Evolutionary conservation across 1,284 basidiomycete genomes (phyloP).

Genomic region (Lignosus rhinocerotis): DNA sequence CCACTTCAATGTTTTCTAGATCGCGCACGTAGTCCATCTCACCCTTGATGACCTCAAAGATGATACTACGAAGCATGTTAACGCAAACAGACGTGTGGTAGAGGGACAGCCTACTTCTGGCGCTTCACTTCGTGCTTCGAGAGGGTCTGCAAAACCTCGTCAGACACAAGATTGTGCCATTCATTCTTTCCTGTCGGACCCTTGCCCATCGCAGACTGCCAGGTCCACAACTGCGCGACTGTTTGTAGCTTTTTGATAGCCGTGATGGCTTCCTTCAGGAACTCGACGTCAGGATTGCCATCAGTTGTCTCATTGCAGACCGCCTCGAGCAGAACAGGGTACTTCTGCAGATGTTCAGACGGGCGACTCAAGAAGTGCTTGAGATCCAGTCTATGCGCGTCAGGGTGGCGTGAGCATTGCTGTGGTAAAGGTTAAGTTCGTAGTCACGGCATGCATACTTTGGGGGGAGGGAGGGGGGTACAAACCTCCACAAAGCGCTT

Average conservation of each 20-base stretch:
- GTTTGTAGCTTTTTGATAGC: slow-evolving; percentile 78
- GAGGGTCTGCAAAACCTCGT: slow-evolving; percentile 63
- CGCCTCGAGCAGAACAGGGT: slow-evolving; percentile 85
- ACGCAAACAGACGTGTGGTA: not conserved
- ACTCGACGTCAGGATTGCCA: slow-evolving; percentile 81
- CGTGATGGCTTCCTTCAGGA: slow-evolving; percentile 71
- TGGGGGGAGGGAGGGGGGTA: too few relatives aligned
- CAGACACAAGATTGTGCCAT: slow-evolving; percentile 86
- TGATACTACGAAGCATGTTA: slow-evolving; percentile 56
- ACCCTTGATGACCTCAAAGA: slow-evolving; percentile 94
- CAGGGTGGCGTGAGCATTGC: slow-evolving; percentile 65
- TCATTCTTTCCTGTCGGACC: slow-evolving; percentile 76
- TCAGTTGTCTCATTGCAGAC: slow-evolving; percentile 79
- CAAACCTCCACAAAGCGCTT: slow-evolving; percentile 85
- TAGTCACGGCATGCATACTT: too few relatives aligned
- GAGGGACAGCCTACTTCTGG: slow-evolving; percentile 69
- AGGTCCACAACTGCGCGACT: slow-evolving; percentile 79
- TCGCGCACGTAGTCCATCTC: slow-evolving; percentile 97
- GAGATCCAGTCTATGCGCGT: slow-evolving; percentile 79
- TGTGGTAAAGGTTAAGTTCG: slow-evolving; percentile 2
- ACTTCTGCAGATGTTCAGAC: slow-evolving; percentile 87
- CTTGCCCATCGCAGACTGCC: slow-evolving; percentile 83
- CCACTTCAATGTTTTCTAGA: slow-evolving; percentile 84
- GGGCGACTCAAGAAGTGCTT: slow-evolving; percentile 88
- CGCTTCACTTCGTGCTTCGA: slow-evolving; percentile 80